Evolutionary conservation across 2,329 filamentous ascomycete genomes (phyloP), one percentile per base, ranked within the genome.

Genomic region (Ceratocystis eucalypticola): DNA sequence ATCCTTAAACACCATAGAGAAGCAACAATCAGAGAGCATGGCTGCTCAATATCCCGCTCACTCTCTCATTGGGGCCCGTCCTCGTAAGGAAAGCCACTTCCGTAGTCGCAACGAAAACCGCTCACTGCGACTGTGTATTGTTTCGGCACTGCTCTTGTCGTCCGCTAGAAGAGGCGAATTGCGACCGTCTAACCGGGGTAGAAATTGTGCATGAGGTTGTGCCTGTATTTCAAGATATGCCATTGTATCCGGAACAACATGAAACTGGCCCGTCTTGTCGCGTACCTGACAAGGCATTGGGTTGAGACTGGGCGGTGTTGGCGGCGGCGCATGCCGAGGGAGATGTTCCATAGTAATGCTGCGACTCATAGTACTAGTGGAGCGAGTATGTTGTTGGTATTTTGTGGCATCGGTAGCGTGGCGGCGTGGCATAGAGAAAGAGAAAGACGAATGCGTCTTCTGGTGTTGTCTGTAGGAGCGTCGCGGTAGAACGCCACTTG

Each of bases 201-300:
- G 37, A 41, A 15, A 15, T 4, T 41, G 37, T 20, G 53, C 8
- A 28, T 28, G 37, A 5, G 62, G 22, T 20, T 64, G 48, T 12
- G 44, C 53, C 63, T 65, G 63, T 15, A 68, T 59, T 61, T 66
- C 66, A 61, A 68, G 66, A 28, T 62, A 55, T 6, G 62, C 28
- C 17, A 28, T 37, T 15, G 64, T 46, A 22, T 68, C 66, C 59
- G 46, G 63, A 25, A 68, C 66, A 10, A 68, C 66, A 33, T 66
- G 61, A 45, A 68, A 68, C 41, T 61, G 46, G 25, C 66, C 66
- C 28, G 50, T 33, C 59, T 64, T 41, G 45, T 68, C 66, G 28
- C 64, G 61, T 15, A 68, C 50, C 15, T 65, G 64, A 30, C 64
- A 46, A 1, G 64, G 63, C 66, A 68, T 68, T 4, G 48, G 45